These are phyloP conservation scores for Picea abies DNA, from an alignment of 83 land plant species.

Conservation along the genomic window DNA sequence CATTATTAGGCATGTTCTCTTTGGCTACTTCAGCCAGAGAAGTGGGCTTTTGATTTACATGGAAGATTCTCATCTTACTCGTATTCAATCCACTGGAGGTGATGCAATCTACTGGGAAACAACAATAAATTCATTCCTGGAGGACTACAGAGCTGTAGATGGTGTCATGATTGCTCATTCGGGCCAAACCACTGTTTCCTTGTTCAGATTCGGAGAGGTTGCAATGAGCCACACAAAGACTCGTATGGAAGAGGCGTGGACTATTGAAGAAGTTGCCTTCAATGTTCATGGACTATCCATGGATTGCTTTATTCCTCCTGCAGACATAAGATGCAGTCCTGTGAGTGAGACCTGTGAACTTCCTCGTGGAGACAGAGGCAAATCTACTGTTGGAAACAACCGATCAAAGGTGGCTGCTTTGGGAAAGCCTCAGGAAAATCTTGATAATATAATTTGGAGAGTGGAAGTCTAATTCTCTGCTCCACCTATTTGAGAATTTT, in stretches of 20 bases:
- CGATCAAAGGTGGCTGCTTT: slow-evolving; percentile 52
- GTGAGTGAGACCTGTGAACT: slow-evolving; percentile 48
- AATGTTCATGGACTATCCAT: slow-evolving; percentile 73
- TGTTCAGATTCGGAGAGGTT: slow-evolving; percentile 67
- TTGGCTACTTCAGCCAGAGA: slow-evolving; percentile 76
- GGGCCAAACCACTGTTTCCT: slow-evolving; percentile 62
- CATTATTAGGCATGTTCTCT: slow-evolving; percentile 69
- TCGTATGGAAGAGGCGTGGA: slow-evolving; percentile 82
- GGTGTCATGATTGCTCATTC: slow-evolving; percentile 76
- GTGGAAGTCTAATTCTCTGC: slow-evolving; percentile 21
- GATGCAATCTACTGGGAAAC: slow-evolving; percentile 82
- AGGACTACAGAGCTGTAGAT: slow-evolving; percentile 60
- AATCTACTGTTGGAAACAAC: slow-evolving; percentile 21
- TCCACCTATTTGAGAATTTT: not conserved
- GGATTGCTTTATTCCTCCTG: slow-evolving; percentile 82
- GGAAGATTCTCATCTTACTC: slow-evolving; percentile 76
- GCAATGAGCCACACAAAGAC: slow-evolving; percentile 78
- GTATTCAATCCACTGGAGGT: slow-evolving; percentile 66
- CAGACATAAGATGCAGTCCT: slow-evolving; percentile 49
- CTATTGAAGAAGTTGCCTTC: slow-evolving; percentile 80
- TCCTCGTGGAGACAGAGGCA: slow-evolving; percentile 23
- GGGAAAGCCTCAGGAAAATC: slow-evolving; percentile 28
- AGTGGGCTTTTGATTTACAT: slow-evolving; percentile 66
- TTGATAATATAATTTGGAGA: slow-evolving; percentile 23
- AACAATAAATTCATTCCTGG: slow-evolving; percentile 58